Base-by-base conservation (phyloP, 2,329 filamentous ascomycete species). In the Stemphylium beticola region DNA sequence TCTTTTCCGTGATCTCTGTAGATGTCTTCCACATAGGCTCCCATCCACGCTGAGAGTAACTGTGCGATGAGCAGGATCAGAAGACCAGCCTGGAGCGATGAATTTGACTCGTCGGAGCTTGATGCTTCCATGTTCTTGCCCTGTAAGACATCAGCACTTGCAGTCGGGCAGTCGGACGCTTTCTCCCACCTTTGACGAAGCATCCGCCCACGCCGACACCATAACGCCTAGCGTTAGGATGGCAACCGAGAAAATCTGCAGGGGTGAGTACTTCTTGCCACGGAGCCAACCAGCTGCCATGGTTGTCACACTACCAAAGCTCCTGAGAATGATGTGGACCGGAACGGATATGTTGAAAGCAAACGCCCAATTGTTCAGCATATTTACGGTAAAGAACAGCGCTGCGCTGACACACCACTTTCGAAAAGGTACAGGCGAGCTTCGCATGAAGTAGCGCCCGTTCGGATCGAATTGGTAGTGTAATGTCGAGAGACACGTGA, bases 291-390 rank as follows among this genome's bases (percentile, higher is more conserved):
- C 95, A n/a, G 93, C 91, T 14, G 88, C 77, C 86, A 99, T 96
- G 8, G 95, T 98, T 4, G 93, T 96, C 58, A 98, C 96, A 67
- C 93, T 96, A 14, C 95, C 95, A 44, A 93, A 96, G 43, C 93
- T 97, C 48, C 95, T 87, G 26, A 99, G 82, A 63, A 99, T 98
- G 67, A 99, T 99, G 72, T 99, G 95, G 43, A 99, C 87, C 1
- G 95, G 95, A 0, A 99, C 92, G 6, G 92, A 96, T 52, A 99
- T 98, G 66, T 92, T 88, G 78, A 97, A 99, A 59, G 92, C 93
- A 75, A 99, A 99, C 6, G 93, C 95, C 81, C 93, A 93, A 69
- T 99, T 99, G 78, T 99, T 99, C 71, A 99, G 79, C 53, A 98
- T 86, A 68, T 98, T 99, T 77, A 99, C 95, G 58, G 85, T 85